Conservation (phyloP, 495 filamentous ascomycete species). For the Neurospora sp. region DNA sequence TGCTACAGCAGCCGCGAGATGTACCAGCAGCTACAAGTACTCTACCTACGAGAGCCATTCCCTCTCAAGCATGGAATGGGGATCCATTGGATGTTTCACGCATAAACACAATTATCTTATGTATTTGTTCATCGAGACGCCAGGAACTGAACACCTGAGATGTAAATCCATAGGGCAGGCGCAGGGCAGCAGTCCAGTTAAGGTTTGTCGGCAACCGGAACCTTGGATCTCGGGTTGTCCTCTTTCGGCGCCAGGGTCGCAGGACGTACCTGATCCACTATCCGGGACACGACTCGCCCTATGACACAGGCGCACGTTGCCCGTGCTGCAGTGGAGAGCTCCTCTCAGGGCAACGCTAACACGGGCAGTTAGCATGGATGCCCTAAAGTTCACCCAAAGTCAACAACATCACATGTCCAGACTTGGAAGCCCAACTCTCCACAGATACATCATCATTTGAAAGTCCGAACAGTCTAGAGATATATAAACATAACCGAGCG, state of each 20-base stretch:
- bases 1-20: neutral
- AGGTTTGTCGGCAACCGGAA: neutral
- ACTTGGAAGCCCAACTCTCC: neutral
- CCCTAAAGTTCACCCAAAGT: neutral
- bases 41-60: neutral
- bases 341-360: neutral
- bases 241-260: neutral
- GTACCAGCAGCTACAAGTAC: neutral
- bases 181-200: neutral
- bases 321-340: neutral
- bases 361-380: neutral
- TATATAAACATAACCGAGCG: neutral
- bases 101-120: neutral
- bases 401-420: neutral
- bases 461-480: neutral
- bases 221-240: neutral
- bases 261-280: neutral
- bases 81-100: neutral
- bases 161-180: neutral
- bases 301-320: neutral
- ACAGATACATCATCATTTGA: neutral
- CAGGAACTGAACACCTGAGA: neutral
- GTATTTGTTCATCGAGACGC: neutral
- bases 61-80: neutral
- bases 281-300: neutral